Conservation (phyloP, 1,284 basidiomycete genomes). For the Cutaneotrichosporon daszewskae region DNA sequence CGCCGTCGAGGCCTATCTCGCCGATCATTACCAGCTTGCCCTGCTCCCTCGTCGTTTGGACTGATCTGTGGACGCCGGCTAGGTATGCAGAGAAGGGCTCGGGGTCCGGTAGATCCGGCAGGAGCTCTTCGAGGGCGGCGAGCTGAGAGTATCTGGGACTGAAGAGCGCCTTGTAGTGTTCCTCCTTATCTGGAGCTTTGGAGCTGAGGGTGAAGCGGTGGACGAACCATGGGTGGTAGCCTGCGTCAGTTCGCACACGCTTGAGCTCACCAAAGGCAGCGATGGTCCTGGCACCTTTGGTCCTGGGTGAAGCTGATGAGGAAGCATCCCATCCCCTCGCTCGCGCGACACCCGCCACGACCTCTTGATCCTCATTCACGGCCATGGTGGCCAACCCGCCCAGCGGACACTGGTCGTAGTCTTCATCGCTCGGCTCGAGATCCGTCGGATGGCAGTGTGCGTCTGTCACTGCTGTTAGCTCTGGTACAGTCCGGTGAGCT, state of each 20-base stretch:
- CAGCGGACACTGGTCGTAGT: constrained; percentile 27
- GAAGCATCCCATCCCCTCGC: constrained; percentile 9
- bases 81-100: constrained; percentile 26
- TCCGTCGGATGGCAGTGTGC: constrained; percentile 50
- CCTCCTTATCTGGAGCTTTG: constrained; percentile 26
- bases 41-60: constrained; percentile 12
- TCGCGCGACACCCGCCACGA: constrained; percentile 23
- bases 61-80: constrained; percentile 19
- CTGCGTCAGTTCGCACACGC: constrained; percentile 26
- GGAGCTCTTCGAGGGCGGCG: constrained; percentile 19
- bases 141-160: constrained; percentile 22
- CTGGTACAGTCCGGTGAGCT: too few relatives aligned
- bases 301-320: not conserved
- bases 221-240: constrained; percentile 51
- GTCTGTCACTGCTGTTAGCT: constrained; percentile 38
- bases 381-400: constrained; percentile 44
- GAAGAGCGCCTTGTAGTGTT: constrained; percentile 46
- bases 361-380: constrained; percentile 37
- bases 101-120: constrained; percentile 40
- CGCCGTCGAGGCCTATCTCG: constrained; percentile 50
- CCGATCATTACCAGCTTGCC: constrained; percentile 45
- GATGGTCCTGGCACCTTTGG: constrained; percentile 18
- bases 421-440: constrained; percentile 7
- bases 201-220: constrained; percentile 43
- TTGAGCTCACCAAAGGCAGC: constrained; percentile 44